Conservation (phyloP, 129 eudicot species). For the Kitagawia praeruptora region DNA sequence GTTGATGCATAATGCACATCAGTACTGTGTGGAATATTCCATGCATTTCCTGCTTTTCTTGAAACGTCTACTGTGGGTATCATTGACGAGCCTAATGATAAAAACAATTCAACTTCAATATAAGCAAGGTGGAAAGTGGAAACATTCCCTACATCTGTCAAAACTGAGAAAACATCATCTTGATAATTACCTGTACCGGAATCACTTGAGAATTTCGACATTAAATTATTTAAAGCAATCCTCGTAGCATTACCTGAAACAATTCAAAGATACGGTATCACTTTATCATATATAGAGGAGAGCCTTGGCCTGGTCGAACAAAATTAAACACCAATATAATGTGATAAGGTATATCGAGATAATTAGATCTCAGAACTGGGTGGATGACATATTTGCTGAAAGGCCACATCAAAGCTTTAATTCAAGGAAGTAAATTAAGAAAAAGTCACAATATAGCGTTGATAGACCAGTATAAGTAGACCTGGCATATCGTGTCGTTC, state of each 20-base stretch:
- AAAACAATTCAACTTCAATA: neutral
- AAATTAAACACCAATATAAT: neutral
- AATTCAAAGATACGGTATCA: neutral
- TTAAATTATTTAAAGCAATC: constrained; percentile 15
- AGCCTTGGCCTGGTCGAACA: neutral
- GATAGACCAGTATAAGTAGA: neutral
- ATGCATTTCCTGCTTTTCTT: constrained; percentile 40
- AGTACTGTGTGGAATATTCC: constrained; percentile 36
- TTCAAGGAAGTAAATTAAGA: neutral
- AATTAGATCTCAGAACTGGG: neutral
- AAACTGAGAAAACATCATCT: neutral
- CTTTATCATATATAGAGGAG: neutral
- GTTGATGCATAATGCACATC: constrained; percentile 41
- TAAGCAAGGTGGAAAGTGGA: constrained; percentile 10
- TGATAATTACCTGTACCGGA: constrained; percentile 22
- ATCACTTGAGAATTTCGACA: constrained; percentile 30
- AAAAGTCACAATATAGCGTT: neutral
- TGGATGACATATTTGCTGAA: neutral
- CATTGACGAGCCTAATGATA: constrained; percentile 31
- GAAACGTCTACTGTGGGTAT: constrained; percentile 22
- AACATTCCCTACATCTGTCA: neutral
- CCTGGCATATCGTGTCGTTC: no score
- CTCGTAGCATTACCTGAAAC: constrained; percentile 15
- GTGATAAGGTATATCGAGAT: neutral
- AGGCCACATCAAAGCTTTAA: neutral